Evolutionary conservation across 1,284 basidiomycete species (phyloP).

Genomic region (Apiotrichum gamsii): DNA sequence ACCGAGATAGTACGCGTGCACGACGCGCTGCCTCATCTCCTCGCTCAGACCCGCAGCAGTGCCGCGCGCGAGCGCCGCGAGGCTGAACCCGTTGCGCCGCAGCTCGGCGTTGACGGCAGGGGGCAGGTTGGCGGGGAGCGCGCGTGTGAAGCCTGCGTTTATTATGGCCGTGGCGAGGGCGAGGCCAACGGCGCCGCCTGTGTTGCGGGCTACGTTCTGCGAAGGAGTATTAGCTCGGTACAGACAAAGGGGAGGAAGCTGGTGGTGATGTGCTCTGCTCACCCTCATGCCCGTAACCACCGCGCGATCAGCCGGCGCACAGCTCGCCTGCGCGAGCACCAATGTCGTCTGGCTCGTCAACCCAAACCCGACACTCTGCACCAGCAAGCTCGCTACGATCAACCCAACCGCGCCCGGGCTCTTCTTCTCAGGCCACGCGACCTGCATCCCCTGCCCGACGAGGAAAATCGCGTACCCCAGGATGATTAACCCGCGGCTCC

Average conservation of each 20-base stretch:
- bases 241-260: no score
- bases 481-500: constrained; percentile 18
- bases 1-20: constrained; percentile 13
- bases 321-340: constrained; percentile 31
- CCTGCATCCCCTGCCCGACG: constrained; percentile 24
- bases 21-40: neutral
- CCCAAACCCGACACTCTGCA: constrained; percentile 35
- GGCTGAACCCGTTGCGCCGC: neutral
- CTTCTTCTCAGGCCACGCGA: constrained; percentile 16
- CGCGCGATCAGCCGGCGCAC: constrained; percentile 23
- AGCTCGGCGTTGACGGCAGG: neutral
- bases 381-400: constrained; percentile 19
- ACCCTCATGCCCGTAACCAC: constrained; percentile 30
- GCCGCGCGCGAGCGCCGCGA: neutral
- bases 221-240: neutral
- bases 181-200: constrained; percentile 26
- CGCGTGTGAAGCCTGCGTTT: constrained; percentile 17
- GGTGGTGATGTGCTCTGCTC: constrained; percentile 6
- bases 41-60: neutral
- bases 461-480: constrained; percentile 26
- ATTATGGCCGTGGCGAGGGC: constrained; percentile 23
- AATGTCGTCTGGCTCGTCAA: constrained; percentile 31
- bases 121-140: constrained; percentile 13
- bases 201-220: constrained; percentile 9
- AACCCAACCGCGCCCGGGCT: constrained; percentile 18